Conservation (phyloP, 192 early-diverging fungal species). For the Allomyces javanicus region DNA sequence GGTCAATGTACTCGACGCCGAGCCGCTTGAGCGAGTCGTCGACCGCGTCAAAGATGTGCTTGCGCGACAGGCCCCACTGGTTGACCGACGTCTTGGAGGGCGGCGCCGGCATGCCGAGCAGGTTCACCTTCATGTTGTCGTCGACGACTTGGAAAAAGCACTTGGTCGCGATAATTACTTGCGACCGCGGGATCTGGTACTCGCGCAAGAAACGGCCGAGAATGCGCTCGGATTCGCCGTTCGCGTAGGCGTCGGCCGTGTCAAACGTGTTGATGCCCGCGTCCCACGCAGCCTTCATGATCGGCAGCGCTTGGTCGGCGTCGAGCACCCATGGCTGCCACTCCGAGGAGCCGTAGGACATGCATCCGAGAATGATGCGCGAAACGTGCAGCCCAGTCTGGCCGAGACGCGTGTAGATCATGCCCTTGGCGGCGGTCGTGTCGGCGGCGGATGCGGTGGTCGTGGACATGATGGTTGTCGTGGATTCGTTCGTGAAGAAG, state of each 20-base stretch:
- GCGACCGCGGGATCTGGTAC: slow-evolving; percentile 12
- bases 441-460: background rate
- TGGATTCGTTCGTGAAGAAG: background rate
- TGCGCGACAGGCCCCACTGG: slow-evolving; percentile 8
- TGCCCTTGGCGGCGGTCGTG: background rate
- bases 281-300: slow-evolving; percentile 8
- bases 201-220: slow-evolving; percentile 17
- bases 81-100: slow-evolving; percentile 5
- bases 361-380: background rate
- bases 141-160: background rate
- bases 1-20: slow-evolving; percentile 23
- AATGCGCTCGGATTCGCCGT: slow-evolving; percentile 14
- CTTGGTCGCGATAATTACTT: slow-evolving; percentile 16
- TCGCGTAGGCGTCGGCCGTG: slow-evolving; percentile 12
- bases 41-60: slow-evolving; percentile 11
- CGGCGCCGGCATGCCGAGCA: slow-evolving; percentile 2
- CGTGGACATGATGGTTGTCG: background rate
- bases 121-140: background rate
- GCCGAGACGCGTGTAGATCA: background rate
- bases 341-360: background rate
- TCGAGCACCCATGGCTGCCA: background rate
- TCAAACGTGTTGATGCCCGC: slow-evolving; percentile 15
- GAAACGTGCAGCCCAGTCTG: background rate
- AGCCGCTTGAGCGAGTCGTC: slow-evolving; percentile 12
- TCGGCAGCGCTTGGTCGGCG: slow-evolving; percentile 1